These are phyloP conservation scores for Gnaphalium uliginosum DNA, from an alignment of 129 eudicot species.

Conservation along the genomic window DNA sequence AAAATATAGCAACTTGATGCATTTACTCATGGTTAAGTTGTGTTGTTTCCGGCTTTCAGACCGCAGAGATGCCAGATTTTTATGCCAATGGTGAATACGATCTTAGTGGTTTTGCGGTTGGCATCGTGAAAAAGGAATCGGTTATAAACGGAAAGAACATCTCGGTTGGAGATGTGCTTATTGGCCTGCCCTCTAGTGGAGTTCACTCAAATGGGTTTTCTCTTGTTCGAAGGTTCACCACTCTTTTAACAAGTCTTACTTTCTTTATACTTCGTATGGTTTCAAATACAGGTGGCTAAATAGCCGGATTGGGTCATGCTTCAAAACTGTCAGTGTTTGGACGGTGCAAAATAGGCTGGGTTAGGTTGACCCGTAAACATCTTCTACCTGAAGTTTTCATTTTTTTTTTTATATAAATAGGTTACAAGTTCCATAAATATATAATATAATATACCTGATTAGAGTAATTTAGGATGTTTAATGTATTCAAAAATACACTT, in stretches of 20 bases:
- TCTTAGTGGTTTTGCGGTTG: slow-evolving; percentile 95
- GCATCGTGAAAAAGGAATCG: slow-evolving; percentile 67
- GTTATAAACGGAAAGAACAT: slow-evolving; percentile 81
- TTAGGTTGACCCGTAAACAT: background rate
- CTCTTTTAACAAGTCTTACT: background rate
- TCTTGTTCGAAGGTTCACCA: slow-evolving; percentile 73
- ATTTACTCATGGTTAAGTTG: background rate
- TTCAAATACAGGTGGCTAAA: background rate
- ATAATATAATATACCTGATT: background rate
- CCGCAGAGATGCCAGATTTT: slow-evolving; percentile 97
- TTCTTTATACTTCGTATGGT: slow-evolving; percentile 7
- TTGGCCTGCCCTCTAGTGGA: slow-evolving; percentile 83
- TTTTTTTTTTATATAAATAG: background rate
- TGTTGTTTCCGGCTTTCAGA: slow-evolving; percentile 47
- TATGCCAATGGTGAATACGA: slow-evolving; percentile 89
- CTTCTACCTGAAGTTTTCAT: background rate
- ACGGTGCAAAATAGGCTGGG: background rate
- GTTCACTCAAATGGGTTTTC: slow-evolving; percentile 89
- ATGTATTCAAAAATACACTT: background rate
- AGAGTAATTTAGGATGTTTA: background rate
- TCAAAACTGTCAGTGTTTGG: background rate
- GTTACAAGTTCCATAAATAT: background rate
- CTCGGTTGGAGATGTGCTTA: slow-evolving; percentile 61
- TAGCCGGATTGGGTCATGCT: background rate
- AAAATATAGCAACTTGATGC: background rate